Conservation (phyloP, 805 yeast species). For the Metschnikowia vanudenii region DNA sequence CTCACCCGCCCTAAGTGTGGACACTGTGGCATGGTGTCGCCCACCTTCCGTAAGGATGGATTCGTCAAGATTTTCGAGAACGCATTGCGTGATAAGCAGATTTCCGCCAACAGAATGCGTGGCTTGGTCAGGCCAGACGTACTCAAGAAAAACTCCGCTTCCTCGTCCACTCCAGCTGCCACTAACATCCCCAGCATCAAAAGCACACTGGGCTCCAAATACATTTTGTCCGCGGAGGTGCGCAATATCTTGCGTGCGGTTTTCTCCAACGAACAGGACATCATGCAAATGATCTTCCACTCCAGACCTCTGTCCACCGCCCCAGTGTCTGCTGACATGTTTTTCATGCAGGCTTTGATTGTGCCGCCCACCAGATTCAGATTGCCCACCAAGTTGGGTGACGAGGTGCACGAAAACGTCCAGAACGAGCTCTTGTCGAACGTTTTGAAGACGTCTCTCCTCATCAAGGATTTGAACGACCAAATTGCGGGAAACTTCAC, state of each 20-base stretch:
- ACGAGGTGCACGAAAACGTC: constrained; percentile 90
- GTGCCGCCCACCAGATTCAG: constrained; percentile 98
- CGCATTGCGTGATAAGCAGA: constrained; percentile 78
- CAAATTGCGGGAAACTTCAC: constrained; percentile 58
- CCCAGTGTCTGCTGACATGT: constrained; percentile 67
- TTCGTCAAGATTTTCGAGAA: constrained; percentile 88
- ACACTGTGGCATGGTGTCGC: constrained; percentile 94
- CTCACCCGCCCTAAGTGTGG: constrained; percentile 85
- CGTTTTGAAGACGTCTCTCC: constrained; percentile 72
- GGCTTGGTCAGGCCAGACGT: constrained; percentile 74
- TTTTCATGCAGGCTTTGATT: constrained; percentile 81
- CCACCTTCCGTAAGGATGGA: constrained; percentile 93
- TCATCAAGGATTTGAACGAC: constrained; percentile 87
- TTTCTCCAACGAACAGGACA: constrained; percentile 67
- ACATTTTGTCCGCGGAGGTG: constrained; percentile 84
- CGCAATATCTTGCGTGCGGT: constrained; percentile 73
- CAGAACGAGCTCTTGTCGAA: constrained; percentile 86
- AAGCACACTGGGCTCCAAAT: constrained; percentile 73
- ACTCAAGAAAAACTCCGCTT: constrained; percentile 40
- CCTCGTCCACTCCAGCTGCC: constrained; percentile 21
- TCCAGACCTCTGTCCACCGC: constrained; percentile 63
- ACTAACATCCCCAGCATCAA: constrained; percentile 49
- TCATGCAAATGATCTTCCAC: constrained; percentile 75
- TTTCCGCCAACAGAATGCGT: constrained; percentile 75
- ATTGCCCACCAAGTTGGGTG: constrained; percentile 95